Evolutionary conservation across 2,329 filamentous ascomycete species (phyloP).

Genomic region (Penicillium sumatraense): DNA sequence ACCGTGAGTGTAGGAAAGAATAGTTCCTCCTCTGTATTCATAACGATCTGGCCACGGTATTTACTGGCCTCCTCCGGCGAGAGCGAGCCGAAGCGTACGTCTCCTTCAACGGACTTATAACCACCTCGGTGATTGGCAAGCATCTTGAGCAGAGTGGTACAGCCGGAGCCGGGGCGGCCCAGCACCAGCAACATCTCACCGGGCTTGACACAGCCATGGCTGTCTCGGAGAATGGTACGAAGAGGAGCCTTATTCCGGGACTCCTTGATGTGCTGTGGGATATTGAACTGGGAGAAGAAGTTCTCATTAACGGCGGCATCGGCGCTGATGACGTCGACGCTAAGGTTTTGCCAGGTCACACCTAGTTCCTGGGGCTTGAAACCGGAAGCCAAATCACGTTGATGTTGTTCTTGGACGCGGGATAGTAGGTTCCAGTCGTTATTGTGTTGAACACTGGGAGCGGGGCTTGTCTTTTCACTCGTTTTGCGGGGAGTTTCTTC

Average conservation of each 20-base stretch:
- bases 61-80: constrained; percentile 44
- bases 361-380: constrained; percentile 58
- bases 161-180: constrained; percentile 70
- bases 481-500: constrained; percentile 26
- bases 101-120: constrained; percentile 61
- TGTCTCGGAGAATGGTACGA: constrained; percentile 66
- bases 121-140: constrained; percentile 67
- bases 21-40: constrained; percentile 58
- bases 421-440: constrained; percentile 57
- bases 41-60: constrained; percentile 62
- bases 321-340: constrained; percentile 63
- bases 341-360: constrained; percentile 67
- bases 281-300: constrained; percentile 61
- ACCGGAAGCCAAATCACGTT: constrained; percentile 50
- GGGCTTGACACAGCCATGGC: constrained; percentile 63
- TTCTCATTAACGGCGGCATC: constrained; percentile 68
- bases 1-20: constrained; percentile 57
- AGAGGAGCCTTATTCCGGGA: constrained; percentile 59
- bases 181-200: constrained; percentile 75
- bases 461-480: constrained; percentile 6
- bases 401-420: constrained; percentile 50
- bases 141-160: constrained; percentile 71
- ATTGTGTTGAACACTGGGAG: constrained; percentile 35
- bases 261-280: constrained; percentile 57
- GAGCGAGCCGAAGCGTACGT: constrained; percentile 60